These are phyloP conservation scores for Dorcoceras hygrometricum DNA, from an alignment of 257 asterid genomes.

Conservation along the genomic window DNA sequence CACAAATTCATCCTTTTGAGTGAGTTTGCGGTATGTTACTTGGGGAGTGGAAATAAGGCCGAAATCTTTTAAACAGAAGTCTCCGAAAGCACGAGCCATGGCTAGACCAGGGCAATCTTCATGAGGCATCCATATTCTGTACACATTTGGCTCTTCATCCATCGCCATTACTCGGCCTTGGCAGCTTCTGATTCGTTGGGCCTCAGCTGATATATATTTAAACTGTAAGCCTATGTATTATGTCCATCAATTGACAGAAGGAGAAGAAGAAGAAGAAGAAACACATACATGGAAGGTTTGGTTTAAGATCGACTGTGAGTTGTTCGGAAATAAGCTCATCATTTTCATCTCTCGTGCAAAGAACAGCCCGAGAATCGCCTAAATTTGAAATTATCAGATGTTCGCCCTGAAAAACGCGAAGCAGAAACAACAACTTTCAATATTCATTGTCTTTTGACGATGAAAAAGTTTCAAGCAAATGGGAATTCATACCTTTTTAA, in stretches of 20 bases:
- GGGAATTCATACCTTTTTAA: conserved; percentile 56
- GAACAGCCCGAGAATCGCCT: conserved; percentile 86
- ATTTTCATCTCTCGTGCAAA: conserved; percentile 52
- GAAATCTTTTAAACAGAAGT: conserved; percentile 74
- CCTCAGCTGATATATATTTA: conserved; percentile 46
- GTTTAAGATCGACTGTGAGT: conserved; percentile 83
- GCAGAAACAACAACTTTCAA: background rate
- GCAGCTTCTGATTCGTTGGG: conserved; percentile 45
- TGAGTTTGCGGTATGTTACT: conserved; percentile 52
- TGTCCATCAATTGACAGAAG: background rate
- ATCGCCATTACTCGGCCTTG: conserved; percentile 79
- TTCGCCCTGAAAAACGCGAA: conserved; percentile 46
- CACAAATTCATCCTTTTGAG: conserved; percentile 65
- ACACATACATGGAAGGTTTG: conserved; percentile 65
- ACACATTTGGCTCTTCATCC: conserved; percentile 76
- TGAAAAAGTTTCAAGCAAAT: background rate
- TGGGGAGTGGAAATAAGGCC: conserved; percentile 80
- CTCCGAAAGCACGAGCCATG: conserved; percentile 93
- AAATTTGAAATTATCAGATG: conserved; percentile 68
- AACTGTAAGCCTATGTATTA: background rate
- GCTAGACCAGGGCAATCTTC: conserved; percentile 93
- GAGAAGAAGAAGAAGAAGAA: background rate
- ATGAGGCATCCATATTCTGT: conserved; percentile 85
- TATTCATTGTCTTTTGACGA: background rate
- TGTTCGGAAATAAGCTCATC: conserved; percentile 57